Conservation (phyloP, 176 grass and related monocot species). For the Stipa capillata region DNA sequence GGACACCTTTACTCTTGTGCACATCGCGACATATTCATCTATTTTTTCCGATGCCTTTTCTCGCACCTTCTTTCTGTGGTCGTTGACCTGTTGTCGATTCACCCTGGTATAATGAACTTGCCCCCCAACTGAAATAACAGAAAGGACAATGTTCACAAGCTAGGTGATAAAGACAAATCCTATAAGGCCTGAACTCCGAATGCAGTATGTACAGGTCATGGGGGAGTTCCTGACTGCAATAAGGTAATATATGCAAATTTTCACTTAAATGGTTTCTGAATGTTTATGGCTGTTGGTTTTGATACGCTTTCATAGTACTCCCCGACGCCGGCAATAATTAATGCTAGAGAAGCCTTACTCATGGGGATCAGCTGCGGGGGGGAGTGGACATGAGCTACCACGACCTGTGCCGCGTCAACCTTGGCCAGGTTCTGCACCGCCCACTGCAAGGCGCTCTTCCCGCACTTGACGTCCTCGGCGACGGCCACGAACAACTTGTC, state of each 20-base stretch:
- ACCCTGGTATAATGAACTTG: conserved; percentile 23
- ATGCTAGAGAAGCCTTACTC: conserved; percentile 34
- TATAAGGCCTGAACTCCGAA: not conserved
- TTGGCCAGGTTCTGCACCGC: conserved; percentile 37
- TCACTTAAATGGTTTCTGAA: not conserved
- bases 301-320: not conserved
- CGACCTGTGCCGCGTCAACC: not conserved
- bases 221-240: not conserved
- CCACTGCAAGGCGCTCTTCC: conserved; percentile 51
- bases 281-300: not conserved
- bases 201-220: not conserved
- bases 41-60: conserved; percentile 29
- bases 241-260: not conserved
- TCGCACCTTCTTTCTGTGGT: conserved; percentile 25
- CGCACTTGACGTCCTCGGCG: conserved; percentile 16
- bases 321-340: not conserved
- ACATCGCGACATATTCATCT: conserved; percentile 22
- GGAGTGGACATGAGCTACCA: conserved; percentile 31
- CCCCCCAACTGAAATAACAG: conserved; percentile 32
- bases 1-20: conserved; percentile 27
- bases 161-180: not conserved
- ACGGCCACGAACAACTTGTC: conserved; percentile 52
- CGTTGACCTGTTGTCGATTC: conserved; percentile 25
- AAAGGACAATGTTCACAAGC: not conserved
- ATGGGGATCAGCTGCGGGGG: conserved; percentile 25